phyloP scores from a whole-genome alignment of 306 rosid genomes.

The Psophocarpus tetragonolobus region DNA sequence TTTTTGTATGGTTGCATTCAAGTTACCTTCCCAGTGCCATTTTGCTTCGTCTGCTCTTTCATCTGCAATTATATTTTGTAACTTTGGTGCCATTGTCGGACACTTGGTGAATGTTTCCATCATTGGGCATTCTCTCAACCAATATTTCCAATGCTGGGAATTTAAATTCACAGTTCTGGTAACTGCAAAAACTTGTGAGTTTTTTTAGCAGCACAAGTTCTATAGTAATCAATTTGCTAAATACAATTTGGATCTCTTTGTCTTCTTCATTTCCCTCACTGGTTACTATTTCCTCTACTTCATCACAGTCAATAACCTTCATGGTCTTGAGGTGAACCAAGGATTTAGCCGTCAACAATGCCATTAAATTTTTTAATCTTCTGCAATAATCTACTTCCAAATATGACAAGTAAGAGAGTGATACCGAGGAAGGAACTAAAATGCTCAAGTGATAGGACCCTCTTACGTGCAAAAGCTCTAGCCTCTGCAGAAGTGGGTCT shows the following conservation, averaged over 20 bases:
- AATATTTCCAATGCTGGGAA: constrained; percentile 26
- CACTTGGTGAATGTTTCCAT: neutral
- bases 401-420: neutral
- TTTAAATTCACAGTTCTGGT: neutral
- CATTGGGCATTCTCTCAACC: neutral
- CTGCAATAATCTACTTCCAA: neutral
- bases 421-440: neutral
- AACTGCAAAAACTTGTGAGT: constrained; percentile 7
- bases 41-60: neutral
- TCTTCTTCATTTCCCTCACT: neutral
- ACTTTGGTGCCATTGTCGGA: neutral
- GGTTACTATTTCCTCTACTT: neutral
- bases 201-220: neutral
- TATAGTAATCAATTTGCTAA: constrained; percentile 6
- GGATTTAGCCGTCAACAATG: constrained; percentile 3
- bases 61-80: neutral
- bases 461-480: neutral
- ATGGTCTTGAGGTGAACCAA: constrained; percentile 17
- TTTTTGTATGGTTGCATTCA: constrained; percentile 23
- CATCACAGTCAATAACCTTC: accelerated
- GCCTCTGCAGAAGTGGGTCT: neutral
- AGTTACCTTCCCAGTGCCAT: constrained; percentile 19
- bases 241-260: neutral
- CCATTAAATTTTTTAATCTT: neutral
- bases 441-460: accelerated